These are phyloP conservation scores for Lactarius quietus DNA, from an alignment of 768 basidiomycete genomes.

Conservation along the genomic window DNA sequence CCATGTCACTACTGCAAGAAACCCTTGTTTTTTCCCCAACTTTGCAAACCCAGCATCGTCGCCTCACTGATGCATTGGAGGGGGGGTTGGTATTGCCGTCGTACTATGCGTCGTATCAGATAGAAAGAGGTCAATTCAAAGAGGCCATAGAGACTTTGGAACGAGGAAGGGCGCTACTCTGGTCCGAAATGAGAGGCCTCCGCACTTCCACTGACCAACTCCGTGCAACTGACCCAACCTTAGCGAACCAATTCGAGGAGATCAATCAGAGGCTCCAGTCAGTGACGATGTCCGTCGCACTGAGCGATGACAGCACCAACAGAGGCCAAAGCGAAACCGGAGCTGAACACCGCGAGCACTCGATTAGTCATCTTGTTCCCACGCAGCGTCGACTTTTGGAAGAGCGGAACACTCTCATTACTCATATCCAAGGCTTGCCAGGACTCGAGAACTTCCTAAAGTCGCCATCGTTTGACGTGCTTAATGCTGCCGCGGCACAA, in stretches of 20 bases:
- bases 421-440: background rate
- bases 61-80: too few relatives aligned
- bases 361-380: slow-evolving; percentile 33
- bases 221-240: background rate
- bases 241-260: background rate
- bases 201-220: background rate
- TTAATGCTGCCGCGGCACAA: background rate
- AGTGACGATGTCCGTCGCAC: background rate
- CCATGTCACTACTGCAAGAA: too few relatives aligned
- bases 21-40: too few relatives aligned
- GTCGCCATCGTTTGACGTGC: background rate
- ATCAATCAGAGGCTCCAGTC: background rate
- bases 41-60: background rate
- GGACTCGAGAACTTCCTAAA: background rate
- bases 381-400: background rate
- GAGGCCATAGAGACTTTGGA: slow-evolving; percentile 3
- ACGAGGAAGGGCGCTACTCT: slow-evolving; percentile 5
- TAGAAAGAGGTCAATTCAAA: background rate
- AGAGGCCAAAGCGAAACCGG: background rate
- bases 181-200: background rate
- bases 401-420: background rate
- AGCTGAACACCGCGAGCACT: background rate
- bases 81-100: background rate
- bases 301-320: background rate
- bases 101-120: background rate